Conservation (phyloP, 164 flowering plant species). For the Vitis amurensis region DNA sequence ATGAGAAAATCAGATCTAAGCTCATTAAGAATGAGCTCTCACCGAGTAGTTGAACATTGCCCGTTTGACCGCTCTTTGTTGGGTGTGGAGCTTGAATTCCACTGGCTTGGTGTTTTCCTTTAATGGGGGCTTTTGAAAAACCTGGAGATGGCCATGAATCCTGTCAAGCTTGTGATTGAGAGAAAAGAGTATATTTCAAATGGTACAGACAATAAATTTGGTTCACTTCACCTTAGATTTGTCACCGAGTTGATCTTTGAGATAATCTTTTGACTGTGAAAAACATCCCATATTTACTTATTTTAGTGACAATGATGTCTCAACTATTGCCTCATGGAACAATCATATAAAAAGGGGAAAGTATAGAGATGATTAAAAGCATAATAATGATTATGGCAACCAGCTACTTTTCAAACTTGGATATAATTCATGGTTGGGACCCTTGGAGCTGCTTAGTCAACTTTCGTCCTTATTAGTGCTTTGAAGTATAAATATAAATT, state of each 20-base stretch:
- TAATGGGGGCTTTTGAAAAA: conserved; percentile 32
- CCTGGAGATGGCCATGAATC: conserved; percentile 17
- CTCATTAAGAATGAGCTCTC: conserved; percentile 5
- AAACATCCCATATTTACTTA: not conserved
- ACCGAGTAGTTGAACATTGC: conserved; percentile 71
- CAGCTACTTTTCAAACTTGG: too few relatives aligned
- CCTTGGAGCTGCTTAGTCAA: too few relatives aligned
- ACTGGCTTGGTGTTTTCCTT: conserved; percentile 62
- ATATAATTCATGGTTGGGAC: too few relatives aligned
- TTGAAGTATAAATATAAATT: too few relatives aligned
- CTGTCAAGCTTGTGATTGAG: not conserved
- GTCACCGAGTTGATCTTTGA: conserved; percentile 18
- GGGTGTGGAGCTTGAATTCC: conserved; percentile 66
- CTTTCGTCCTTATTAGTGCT: too few relatives aligned
- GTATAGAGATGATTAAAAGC: not conserved
- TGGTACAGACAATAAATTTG: not conserved
- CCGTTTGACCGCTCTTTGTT: conserved; percentile 60
- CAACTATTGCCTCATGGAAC: not conserved
- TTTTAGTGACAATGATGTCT: not conserved
- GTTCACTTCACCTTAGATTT: conserved; percentile 26
- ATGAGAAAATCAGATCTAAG: not conserved
- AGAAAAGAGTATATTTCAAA: not conserved
- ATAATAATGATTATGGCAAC: too few relatives aligned
- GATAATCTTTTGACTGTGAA: conserved; percentile 28
- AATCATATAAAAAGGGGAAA: not conserved